Percentiles rank a stretch among this genome's conserved stretches.
These are phyloP conservation scores for Syncephalastrum contaminatum DNA, from an alignment of 371 early-diverging fungal species.

Conservation along the genomic window DNA sequence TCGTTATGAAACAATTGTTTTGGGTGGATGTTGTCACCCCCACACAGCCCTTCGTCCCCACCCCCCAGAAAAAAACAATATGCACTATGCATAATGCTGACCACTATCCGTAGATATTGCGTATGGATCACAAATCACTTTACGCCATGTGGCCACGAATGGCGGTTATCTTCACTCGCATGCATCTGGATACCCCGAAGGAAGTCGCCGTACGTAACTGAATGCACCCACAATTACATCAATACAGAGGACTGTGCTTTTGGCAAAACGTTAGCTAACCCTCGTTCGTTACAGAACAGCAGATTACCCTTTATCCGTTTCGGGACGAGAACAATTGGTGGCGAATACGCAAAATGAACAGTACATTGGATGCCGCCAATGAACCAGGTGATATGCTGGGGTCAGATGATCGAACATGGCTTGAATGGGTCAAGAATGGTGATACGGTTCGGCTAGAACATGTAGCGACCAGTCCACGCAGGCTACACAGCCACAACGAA, in stretches of 20 bases:
- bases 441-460: conserved; percentile 63
- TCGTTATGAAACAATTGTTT: background rate
- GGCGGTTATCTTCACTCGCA: conserved; percentile 93
- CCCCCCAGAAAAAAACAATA: no score
- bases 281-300: conserved; percentile 67
- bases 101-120: conserved; percentile 58
- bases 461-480: conserved; percentile 42
- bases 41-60: no score
- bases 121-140: conserved; percentile 75
- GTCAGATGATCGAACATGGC: conserved; percentile 24
- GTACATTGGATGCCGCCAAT: conserved; percentile 43
- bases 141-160: conserved; percentile 74
- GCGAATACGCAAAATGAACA: conserved; percentile 58
- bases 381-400: conserved; percentile 41
- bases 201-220: conserved; percentile 64
- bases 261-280: background rate
- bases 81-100: background rate
- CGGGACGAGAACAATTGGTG: conserved; percentile 88
- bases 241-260: conserved; percentile 2
- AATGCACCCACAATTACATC: conserved; percentile 1
- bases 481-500: conserved; percentile 45
- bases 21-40: no score
- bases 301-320: conserved; percentile 91
- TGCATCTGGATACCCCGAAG: conserved; percentile 74
- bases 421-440: conserved; percentile 53